Percentiles rank a stretch among this genome's conserved stretches.
phyloP scores from a whole-genome alignment of 1,284 basidiomycete species.

The Xanthoconium separans region DNA sequence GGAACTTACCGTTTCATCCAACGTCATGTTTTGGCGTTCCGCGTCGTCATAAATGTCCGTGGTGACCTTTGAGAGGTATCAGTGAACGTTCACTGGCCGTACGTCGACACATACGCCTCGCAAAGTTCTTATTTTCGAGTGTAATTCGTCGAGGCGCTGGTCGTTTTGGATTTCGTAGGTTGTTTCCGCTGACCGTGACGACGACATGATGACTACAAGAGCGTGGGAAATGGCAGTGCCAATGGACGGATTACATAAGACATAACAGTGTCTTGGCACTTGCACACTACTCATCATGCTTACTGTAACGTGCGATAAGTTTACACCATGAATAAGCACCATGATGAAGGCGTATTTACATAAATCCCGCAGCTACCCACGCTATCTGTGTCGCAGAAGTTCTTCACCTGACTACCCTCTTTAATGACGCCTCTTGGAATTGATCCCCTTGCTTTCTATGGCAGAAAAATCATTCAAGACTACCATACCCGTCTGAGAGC shows the following conservation, averaged over 20 bases:
- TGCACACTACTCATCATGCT: too few relatives aligned
- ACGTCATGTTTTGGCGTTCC: slow-evolving; percentile 73
- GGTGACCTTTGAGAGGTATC: slow-evolving; percentile 54
- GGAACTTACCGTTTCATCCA: slow-evolving; percentile 68
- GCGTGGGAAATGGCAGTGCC: slow-evolving; percentile 16
- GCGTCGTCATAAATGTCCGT: slow-evolving; percentile 79
- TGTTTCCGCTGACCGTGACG: slow-evolving; percentile 49
- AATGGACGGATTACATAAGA: too few relatives aligned
- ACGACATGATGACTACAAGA: slow-evolving; percentile 26
- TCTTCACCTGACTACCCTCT: not conserved
- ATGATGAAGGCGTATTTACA: too few relatives aligned
- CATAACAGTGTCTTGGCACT: too few relatives aligned
- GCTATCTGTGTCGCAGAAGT: too few relatives aligned
- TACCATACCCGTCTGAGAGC: not conserved
- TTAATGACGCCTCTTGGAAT: slow-evolving; percentile 1
- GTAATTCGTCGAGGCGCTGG: slow-evolving; percentile 75
- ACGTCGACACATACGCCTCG: slow-evolving; percentile 57
- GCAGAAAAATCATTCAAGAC: slow-evolving; percentile 12
- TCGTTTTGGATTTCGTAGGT: slow-evolving; percentile 82
- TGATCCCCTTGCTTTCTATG: slow-evolving; percentile 12
- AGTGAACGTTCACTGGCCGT: not conserved
- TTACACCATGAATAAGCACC: too few relatives aligned
- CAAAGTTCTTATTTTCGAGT: slow-evolving; percentile 74
- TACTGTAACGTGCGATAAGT: too few relatives aligned
- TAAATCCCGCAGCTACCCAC: too few relatives aligned